phyloP scores from a whole-genome alignment of 768 basidiomycete genomes.

The Tylopilus rubrobrunneus region DNA sequence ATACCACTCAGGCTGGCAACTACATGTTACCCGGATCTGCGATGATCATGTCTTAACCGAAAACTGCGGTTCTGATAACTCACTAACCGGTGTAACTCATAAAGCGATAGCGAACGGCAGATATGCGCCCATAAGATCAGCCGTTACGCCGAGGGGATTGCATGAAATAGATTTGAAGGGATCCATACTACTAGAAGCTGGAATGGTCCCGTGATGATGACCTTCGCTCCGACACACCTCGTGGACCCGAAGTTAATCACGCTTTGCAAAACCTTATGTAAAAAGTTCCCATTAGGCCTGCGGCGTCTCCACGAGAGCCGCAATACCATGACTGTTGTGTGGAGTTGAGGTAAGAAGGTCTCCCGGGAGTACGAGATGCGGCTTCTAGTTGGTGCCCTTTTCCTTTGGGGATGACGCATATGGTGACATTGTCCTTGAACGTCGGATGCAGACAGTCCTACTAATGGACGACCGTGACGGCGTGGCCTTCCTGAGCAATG shows the following conservation, averaged over 20 bases:
- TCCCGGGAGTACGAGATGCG: not conserved
- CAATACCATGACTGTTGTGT: not conserved
- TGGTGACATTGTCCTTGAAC: not conserved
- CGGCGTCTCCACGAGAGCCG: constrained; percentile 15
- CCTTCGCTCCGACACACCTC: constrained; percentile 11
- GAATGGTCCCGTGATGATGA: constrained; percentile 10
- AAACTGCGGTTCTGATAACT: not conserved
- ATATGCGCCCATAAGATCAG: constrained; percentile 10
- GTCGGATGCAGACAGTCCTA: not conserved
- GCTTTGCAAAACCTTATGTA: constrained; percentile 15
- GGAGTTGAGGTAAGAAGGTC: constrained; percentile 8
- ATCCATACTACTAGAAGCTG: constrained; percentile 3
- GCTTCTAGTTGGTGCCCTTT: not conserved
- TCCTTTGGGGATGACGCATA: not conserved
- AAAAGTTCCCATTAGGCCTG: constrained; percentile 3
- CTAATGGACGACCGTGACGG: not conserved
- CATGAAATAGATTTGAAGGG: not conserved
- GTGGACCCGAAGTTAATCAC: constrained; percentile 14
- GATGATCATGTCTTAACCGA: not conserved
- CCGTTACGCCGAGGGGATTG: constrained; percentile 12
- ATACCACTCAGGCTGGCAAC: not conserved
- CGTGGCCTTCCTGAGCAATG: not conserved
- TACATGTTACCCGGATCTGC: not conserved
- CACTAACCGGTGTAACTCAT: not conserved
- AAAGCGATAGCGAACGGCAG: not conserved